A percentile compares a stretch with the other conserved stretches of the same genome.
Evolutionary conservation across 495 filamentous ascomycete genomes (phyloP).

Genomic region (Aspergillus incahuasiensis): DNA sequence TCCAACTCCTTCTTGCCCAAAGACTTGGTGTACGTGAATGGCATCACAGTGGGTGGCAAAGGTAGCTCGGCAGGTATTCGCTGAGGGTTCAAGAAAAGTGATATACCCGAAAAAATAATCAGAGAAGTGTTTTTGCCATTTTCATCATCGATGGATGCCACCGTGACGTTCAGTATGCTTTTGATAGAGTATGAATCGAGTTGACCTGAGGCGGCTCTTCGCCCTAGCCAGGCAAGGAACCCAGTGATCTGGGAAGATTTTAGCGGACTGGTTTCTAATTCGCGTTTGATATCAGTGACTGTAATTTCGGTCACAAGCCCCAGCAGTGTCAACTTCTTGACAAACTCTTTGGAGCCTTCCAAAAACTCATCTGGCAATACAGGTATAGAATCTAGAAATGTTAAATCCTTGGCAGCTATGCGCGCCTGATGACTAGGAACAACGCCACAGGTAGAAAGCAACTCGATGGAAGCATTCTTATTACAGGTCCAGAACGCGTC

Average conservation of each 20-base stretch:
- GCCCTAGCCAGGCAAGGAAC: constrained; percentile 78
- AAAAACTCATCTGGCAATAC: constrained; percentile 73
- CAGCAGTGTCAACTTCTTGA: constrained; percentile 70
- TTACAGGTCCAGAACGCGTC: constrained; percentile 93
- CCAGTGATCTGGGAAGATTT: constrained; percentile 66
- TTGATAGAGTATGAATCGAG: constrained; percentile 59
- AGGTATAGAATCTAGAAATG: constrained; percentile 88
- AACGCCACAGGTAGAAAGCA: constrained; percentile 82
- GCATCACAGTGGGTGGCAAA: constrained; percentile 74
- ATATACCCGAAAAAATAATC: constrained; percentile 70
- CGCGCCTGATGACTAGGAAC: constrained; percentile 73
- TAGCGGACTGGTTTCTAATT: constrained; percentile 73
- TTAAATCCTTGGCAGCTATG: constrained; percentile 72
- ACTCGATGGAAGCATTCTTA: constrained; percentile 72
- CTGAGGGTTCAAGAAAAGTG: constrained; percentile 64
- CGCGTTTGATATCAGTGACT: constrained; percentile 74
- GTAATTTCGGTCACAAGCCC: constrained; percentile 81
- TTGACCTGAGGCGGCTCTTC: constrained; percentile 60
- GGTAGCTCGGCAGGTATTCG: constrained; percentile 80
- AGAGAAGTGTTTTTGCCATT: constrained; percentile 56
- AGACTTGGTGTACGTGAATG: constrained; percentile 68
- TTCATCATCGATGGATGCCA: constrained; percentile 69
- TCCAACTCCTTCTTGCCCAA: constrained; percentile 61
- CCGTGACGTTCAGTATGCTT: constrained; percentile 69
- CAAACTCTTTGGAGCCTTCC: constrained; percentile 58